Evolutionary conservation across 2,329 filamentous ascomycete genomes (phyloP).

Genomic region (Stenocarpella maydis): DNA sequence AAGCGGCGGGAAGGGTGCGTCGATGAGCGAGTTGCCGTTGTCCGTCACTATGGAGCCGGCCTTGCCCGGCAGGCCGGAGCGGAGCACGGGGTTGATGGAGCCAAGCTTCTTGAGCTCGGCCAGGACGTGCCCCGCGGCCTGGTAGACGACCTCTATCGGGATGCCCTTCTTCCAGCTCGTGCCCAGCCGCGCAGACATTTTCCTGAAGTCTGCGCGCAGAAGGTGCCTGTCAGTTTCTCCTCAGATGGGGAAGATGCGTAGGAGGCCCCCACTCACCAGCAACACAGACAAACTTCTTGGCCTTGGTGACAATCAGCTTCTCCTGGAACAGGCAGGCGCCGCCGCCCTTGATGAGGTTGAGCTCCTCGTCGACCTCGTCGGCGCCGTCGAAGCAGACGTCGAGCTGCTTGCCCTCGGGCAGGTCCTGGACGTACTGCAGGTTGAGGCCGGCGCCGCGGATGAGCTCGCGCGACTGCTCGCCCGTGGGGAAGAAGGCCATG

Average conservation of each 20-base stretch:
- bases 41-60: constrained; percentile 83
- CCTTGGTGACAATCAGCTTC: constrained; percentile 88
- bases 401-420: constrained; percentile 67
- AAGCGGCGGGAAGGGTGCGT: constrained; percentile 85
- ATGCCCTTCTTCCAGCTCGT: constrained; percentile 82
- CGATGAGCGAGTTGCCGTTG: constrained; percentile 88
- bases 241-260: not conserved
- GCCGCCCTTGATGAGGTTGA: constrained; percentile 98
- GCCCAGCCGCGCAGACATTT: constrained; percentile 79
- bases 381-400: constrained; percentile 97
- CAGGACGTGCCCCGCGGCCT: constrained; percentile 81
- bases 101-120: constrained; percentile 77
- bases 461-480: constrained; percentile 87
- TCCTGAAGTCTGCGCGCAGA: constrained; percentile 77
- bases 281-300: constrained; percentile 87
- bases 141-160: constrained; percentile 91
- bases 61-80: constrained; percentile 78
- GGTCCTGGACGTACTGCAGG: constrained; percentile 79
- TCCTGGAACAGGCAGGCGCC: constrained; percentile 98
- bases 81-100: constrained; percentile 72
- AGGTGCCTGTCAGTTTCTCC: not conserved
- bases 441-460: constrained; percentile 81
- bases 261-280: constrained; percentile 64
- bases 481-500: constrained; percentile 92
- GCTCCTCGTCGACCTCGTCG: constrained; percentile 92